phyloP scores from a whole-genome alignment of 225 moss, liverwort and hornwort species.

The Pleurozium schreberi region DNA sequence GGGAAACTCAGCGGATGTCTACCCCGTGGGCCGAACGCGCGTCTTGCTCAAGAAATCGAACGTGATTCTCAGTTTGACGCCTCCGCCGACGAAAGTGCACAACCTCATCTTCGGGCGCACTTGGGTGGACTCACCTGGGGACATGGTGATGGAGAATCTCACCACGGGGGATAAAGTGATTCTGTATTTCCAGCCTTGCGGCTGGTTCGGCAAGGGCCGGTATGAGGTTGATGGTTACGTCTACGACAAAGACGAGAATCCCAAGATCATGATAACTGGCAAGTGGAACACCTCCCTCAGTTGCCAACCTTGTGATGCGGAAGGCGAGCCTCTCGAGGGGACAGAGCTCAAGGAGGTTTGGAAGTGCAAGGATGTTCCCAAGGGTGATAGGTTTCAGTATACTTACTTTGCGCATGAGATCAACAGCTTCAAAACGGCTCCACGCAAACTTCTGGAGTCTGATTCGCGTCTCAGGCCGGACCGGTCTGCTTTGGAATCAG shows the following conservation, averaged over 20 bases:
- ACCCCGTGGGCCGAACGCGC: constrained; percentile 88
- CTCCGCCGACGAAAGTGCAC: constrained; percentile 79
- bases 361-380: constrained; percentile 58
- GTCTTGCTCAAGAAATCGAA: constrained; percentile 82
- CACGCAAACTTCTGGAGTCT: constrained; percentile 57
- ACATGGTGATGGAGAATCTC: constrained; percentile 87
- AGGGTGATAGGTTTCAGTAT: constrained; percentile 65
- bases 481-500: constrained; percentile 64
- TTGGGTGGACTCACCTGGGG: constrained; percentile 83
- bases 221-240: constrained; percentile 92
- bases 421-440: constrained; percentile 81
- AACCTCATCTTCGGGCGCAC: constrained; percentile 96
- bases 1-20: constrained; percentile 81
- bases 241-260: constrained; percentile 85
- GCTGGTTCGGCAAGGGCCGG: constrained; percentile 95
- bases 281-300: constrained; percentile 80
- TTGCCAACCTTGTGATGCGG: constrained; percentile 83
- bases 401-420: constrained; percentile 72
- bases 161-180: constrained; percentile 93
- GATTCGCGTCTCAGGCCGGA: constrained; percentile 93
- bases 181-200: constrained; percentile 92
- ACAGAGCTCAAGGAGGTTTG: constrained; percentile 89
- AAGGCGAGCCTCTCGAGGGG: constrained; percentile 77
- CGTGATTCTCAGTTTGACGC: constrained; percentile 53
- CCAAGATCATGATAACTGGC: constrained; percentile 82